These are phyloP conservation scores for Globisporangium ultimum DNA, from an alignment of 352 stramenopile species.

Conservation along the genomic window DNA sequence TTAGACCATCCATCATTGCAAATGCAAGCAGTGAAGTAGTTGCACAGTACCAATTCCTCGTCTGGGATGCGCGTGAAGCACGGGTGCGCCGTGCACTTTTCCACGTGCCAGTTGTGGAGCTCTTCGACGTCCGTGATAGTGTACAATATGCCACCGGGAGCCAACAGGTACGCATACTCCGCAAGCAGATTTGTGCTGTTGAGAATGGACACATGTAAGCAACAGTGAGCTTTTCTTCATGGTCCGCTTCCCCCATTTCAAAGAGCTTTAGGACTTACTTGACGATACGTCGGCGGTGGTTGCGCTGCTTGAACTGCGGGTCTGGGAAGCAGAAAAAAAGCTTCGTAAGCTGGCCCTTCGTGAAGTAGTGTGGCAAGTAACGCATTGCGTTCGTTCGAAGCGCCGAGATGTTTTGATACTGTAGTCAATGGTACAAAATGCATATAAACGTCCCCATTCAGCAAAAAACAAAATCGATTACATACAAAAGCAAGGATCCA, in stretches of 20 bases:
- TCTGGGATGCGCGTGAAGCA: conserved; percentile 90
- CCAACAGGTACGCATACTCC: conserved; percentile 97
- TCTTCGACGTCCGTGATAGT: conserved; percentile 99
- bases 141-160: conserved; percentile 93
- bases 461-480: not conserved
- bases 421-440: not conserved
- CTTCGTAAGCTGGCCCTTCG: conserved; percentile 90
- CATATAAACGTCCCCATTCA: not conserved
- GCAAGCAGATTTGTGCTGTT: conserved; percentile 88
- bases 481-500: conserved; percentile 1
- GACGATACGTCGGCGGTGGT: conserved; percentile 93
- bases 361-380: conserved; percentile 84
- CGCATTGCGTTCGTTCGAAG: conserved; percentile 97
- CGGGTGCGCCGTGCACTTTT: conserved; percentile 92
- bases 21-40: not conserved
- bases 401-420: conserved; percentile 95
- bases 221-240: not conserved
- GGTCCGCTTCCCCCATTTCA: not conserved
- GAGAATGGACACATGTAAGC: conserved; percentile 5
- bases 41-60: conserved; percentile 67
- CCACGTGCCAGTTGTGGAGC: conserved; percentile 97
- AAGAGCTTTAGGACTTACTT: conserved; percentile 34
- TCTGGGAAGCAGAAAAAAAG: conserved; percentile 99
- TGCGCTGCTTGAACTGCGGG: conserved; percentile 99
- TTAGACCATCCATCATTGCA: too few species aligned